Evolutionary conservation across 164 flowering plant genomes (phyloP).

Genomic region (Chimonanthus salicifolius): DNA sequence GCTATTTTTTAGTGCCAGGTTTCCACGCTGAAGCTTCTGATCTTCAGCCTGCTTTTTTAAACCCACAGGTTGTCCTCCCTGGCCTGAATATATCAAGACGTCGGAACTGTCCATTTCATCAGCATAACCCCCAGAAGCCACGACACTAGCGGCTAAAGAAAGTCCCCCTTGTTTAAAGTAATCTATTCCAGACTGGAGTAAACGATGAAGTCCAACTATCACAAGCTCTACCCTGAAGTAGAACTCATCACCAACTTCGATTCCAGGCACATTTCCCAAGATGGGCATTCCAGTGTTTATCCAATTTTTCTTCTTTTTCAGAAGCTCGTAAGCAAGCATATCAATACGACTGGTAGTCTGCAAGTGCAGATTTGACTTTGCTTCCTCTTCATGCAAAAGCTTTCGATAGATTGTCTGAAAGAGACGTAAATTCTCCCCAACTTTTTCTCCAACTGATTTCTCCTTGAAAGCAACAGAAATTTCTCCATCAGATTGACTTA

Average conservation of each 20-base stretch:
- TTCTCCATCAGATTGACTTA: constrained; percentile 15
- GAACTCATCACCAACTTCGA: constrained; percentile 90
- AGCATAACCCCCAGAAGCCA: constrained; percentile 71
- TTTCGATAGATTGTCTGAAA: constrained; percentile 60
- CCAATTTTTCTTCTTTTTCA: constrained; percentile 45
- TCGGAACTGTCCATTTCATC: constrained; percentile 44
- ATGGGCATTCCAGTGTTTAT: constrained; percentile 43
- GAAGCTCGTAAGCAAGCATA: constrained; percentile 29
- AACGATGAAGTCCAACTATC: constrained; percentile 77
- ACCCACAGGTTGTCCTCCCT: constrained; percentile 49
- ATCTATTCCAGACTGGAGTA: constrained; percentile 70
- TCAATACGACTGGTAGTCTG: constrained; percentile 36
- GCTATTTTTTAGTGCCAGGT: constrained; percentile 67
- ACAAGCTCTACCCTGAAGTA: constrained; percentile 78
- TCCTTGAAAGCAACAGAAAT: constrained; percentile 4
- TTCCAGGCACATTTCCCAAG: constrained; percentile 77
- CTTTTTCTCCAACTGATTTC: constrained; percentile 35
- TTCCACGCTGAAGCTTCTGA: constrained; percentile 76
- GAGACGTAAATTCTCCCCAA: constrained; percentile 65
- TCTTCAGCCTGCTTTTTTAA: constrained; percentile 47
- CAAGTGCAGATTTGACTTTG: constrained; percentile 23
- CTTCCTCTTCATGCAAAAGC: constrained; percentile 65
- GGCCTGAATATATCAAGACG: constrained; percentile 60
- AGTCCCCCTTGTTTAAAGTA: constrained; percentile 30
- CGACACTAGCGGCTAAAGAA: constrained; percentile 61